Percentiles rank a stretch among this genome's conserved stretches.
phyloP scores from a whole-genome alignment of 1,284 basidiomycete species.

The Vanrija pseudolonga region DNA sequence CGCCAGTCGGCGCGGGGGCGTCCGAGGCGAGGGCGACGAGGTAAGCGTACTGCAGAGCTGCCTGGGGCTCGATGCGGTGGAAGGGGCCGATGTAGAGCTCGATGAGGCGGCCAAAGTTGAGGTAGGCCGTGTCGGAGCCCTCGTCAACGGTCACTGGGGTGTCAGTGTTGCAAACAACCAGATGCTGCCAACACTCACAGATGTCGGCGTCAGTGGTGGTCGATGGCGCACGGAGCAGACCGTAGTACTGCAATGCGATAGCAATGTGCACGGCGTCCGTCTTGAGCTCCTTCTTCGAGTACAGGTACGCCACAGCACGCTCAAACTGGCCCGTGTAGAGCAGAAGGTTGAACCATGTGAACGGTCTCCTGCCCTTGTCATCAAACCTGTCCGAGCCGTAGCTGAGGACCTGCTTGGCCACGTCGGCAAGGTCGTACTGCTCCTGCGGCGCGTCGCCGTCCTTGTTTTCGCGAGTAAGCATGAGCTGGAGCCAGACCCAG shows the following conservation, averaged over 20 bases:
- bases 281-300: slow-evolving; percentile 82
- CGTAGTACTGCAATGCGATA: slow-evolving; percentile 89
- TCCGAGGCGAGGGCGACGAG: slow-evolving; percentile 79
- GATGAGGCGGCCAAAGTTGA: slow-evolving; percentile 81
- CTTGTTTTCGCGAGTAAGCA: slow-evolving; percentile 62
- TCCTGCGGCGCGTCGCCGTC: slow-evolving; percentile 61
- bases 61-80: slow-evolving; percentile 82
- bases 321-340: slow-evolving; percentile 94
- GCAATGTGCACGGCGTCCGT: slow-evolving; percentile 94
- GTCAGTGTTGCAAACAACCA: not conserved
- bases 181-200: slow-evolving; percentile 55
- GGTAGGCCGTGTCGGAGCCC: slow-evolving; percentile 45
- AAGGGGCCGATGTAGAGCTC: slow-evolving; percentile 92
- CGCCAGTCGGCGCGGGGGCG: slow-evolving; percentile 59
- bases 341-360: slow-evolving; percentile 82
- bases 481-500: slow-evolving; percentile 97
- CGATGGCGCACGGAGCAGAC: slow-evolving; percentile 77
- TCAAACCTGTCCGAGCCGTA: slow-evolving; percentile 93
- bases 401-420: slow-evolving; percentile 74
- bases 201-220: slow-evolving; percentile 76
- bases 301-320: slow-evolving; percentile 81
- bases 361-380: slow-evolving; percentile 60
- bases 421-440: slow-evolving; percentile 67
- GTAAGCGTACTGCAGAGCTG: slow-evolving; percentile 93
- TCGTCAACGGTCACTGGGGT: slow-evolving; percentile 57